phyloP scores from a whole-genome alignment of 345 rosid species.

The Eucalyptus regnans region DNA sequence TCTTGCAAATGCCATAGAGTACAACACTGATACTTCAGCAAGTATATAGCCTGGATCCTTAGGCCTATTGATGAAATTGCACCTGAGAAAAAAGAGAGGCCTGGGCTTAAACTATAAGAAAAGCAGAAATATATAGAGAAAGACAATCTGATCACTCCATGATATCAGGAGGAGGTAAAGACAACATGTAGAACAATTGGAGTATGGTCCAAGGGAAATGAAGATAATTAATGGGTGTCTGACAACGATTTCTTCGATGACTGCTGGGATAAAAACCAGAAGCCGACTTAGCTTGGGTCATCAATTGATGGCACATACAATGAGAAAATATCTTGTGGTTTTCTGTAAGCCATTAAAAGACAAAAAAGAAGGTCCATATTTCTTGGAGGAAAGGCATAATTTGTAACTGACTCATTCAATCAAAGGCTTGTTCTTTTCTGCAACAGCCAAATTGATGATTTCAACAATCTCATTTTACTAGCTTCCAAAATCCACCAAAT shows the following conservation, averaged over 20 bases:
- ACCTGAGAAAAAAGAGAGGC: not conserved
- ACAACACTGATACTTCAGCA: not conserved
- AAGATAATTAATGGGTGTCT: not conserved
- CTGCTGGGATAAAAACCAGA: constrained; percentile 9
- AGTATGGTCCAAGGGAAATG: not conserved
- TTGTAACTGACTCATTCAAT: not conserved
- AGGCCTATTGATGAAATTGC: not conserved
- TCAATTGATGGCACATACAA: constrained; percentile 12
- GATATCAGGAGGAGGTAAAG: not conserved
- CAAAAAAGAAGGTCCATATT: not conserved
- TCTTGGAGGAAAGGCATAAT: not conserved
- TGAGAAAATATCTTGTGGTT: not conserved
- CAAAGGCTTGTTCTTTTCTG: not conserved
- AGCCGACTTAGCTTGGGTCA: constrained; percentile 8
- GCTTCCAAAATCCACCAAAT: not conserved
- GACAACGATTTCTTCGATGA: constrained; percentile 17
- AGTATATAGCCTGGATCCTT: not conserved
- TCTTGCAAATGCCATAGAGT: constrained; percentile 51
- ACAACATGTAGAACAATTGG: not conserved
- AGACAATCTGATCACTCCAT: not conserved
- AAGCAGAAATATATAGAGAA: not conserved
- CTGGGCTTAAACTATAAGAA: not conserved
- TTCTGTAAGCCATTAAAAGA: not conserved
- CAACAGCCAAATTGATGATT: not conserved
- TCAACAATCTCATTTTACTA: not conserved